Percentiles rank a stretch among this genome's conserved stretches.
phyloP scores from a whole-genome alignment of 2,329 filamentous ascomycete species.

The Botryotinia convoluta region DNA sequence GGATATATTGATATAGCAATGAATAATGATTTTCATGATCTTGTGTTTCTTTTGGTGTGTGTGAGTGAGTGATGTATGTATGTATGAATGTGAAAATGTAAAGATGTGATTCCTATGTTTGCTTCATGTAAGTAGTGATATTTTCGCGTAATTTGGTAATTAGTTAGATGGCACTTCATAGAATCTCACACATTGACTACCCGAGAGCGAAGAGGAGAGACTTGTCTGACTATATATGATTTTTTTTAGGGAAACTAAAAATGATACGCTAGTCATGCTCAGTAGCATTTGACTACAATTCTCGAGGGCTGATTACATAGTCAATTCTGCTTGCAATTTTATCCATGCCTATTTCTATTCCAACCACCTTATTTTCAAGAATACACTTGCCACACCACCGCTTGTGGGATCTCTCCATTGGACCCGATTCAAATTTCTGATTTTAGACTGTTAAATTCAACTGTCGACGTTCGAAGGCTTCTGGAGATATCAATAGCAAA shows the following conservation, averaged over 20 bases:
- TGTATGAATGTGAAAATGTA: too few species aligned
- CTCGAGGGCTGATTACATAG: background rate
- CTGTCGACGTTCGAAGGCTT: background rate
- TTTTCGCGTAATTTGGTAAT: too few species aligned
- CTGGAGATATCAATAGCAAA: accelerated
- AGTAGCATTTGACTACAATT: too few species aligned
- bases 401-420: accelerated
- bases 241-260: background rate
- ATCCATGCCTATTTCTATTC: too few species aligned
- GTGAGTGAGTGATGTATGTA: too few species aligned
- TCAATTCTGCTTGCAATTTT: background rate
- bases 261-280: background rate
- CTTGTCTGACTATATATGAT: too few species aligned
- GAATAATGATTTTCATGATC: background rate
- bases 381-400: accelerated
- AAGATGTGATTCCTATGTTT: too few species aligned
- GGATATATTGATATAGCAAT: background rate
- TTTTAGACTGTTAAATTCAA: accelerated
- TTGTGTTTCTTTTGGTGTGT: background rate
- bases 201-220: background rate
- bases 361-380: too few species aligned
- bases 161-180: too few species aligned
- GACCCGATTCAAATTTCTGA: too few species aligned
- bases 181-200: background rate
- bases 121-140: too few species aligned